Conservation (phyloP, 805 yeast genomes). For the Candida takata region DNA sequence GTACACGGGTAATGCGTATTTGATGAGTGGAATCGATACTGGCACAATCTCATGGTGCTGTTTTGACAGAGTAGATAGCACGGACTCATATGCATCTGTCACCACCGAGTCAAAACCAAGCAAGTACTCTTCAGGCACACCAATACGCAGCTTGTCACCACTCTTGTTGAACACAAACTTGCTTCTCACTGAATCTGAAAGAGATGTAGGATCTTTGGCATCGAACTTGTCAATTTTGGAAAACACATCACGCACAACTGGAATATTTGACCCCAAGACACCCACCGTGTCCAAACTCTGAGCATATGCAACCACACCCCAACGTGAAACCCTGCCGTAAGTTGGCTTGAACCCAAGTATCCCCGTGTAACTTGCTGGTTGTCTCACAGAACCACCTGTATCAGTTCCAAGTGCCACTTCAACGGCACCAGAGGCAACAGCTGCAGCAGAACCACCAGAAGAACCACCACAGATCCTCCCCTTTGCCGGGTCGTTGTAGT, state of each 20-base stretch:
- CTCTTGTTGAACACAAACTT: conserved; percentile 1
- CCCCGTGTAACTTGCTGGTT: conserved; percentile 87
- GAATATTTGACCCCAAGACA: conserved; percentile 49
- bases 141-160: conserved; percentile 41
- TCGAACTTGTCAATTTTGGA: conserved; percentile 54
- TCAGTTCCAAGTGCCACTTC: conserved; percentile 88
- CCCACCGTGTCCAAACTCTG: conserved; percentile 96
- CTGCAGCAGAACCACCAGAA: conserved; percentile 94
- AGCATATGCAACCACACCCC: conserved; percentile 91
- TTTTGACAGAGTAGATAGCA: conserved; percentile 37
- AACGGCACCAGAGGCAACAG: conserved; percentile 65
- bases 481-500: conserved; percentile 21
- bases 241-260: conserved; percentile 42
- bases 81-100: conserved; percentile 37
- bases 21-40: conserved; percentile 66
- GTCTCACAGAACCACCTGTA: conserved; percentile 93
- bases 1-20: conserved; percentile 67
- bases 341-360: conserved; percentile 87
- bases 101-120: conserved; percentile 48
- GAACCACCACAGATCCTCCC: conserved; percentile 75
- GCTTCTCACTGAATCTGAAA: conserved; percentile 32
- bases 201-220: conserved; percentile 71
- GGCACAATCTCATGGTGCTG: conserved; percentile 41
- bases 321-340: conserved; percentile 84
- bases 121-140: conserved; percentile 65